Evolutionary conservation across 2,329 filamentous ascomycete genomes (phyloP), one percentile per base, ranked within the genome.

Genomic region (Colletotrichum gigasporum): DNA sequence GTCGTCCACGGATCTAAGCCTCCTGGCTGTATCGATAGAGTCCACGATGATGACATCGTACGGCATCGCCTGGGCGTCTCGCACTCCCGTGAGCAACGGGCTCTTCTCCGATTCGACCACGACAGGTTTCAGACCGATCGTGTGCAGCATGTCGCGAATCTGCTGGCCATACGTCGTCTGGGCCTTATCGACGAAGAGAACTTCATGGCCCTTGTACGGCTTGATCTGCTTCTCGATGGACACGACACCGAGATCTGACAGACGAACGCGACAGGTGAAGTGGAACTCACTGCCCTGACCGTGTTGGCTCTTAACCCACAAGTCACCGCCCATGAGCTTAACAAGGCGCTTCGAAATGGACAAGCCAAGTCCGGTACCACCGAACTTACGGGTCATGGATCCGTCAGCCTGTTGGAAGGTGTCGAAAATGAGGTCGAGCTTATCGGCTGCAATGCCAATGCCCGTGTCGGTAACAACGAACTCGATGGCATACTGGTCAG

Each of bases 371-470:
- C 95, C 95, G 6, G 96, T 98, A 71, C 95, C 95, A 71, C 95
- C 95, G 76, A 98, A 98, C 75, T 96, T 96, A 71, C 94, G 88
- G 2, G 95, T 98, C 77, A 96, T 98, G 32, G 94, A 97, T 35
- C 95, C 95, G 75, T 98, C 96, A 18, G 96, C 96, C 81, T 98
- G 96, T 78, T 97, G 95, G 88, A 98, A 98, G 1, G 95, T 98
- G 79, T 98, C 96, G 79, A 99, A 98, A 74, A 99, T 98, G 69
- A 98, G 84, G 74, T 97, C 94, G 55, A 98, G 87, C 81, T 98
- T 98, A 79, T 98, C 94, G 68, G 91, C 88, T 72, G 95, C 93
- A 71, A 98, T 98, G 72, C 96, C 96, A 72, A 98, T 99, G 70
- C 96, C 96, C 34, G 96, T 98, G 76, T 98, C 96, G 18, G 92